Conservation (phyloP, 306 rosid species). For the Malus fusca region DNA sequence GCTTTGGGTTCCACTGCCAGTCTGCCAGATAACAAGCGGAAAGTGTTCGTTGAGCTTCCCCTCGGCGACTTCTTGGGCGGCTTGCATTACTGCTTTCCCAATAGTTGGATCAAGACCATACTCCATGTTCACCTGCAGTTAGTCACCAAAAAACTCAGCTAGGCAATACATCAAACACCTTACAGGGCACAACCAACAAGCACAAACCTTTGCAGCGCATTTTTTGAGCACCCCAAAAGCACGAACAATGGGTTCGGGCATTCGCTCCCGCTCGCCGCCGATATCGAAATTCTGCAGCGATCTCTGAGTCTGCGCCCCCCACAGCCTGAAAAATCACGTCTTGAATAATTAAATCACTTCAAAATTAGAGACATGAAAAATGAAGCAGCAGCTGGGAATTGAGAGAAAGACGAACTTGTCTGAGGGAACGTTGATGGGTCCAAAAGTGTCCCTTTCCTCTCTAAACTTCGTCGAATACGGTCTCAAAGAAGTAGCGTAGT, state of each 20-base stretch:
- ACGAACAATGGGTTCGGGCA: slow-evolving; percentile 93
- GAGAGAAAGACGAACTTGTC: slow-evolving; percentile 54
- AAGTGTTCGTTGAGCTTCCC: slow-evolving; percentile 91
- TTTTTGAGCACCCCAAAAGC: slow-evolving; percentile 86
- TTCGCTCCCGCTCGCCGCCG: slow-evolving; percentile 91
- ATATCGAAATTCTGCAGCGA: slow-evolving; percentile 92
- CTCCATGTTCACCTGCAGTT: slow-evolving; percentile 72
- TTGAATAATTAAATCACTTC: not conserved
- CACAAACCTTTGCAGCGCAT: slow-evolving; percentile 77
- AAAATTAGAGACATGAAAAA: not conserved
- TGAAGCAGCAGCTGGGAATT: not conserved
- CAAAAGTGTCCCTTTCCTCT: slow-evolving; percentile 90
- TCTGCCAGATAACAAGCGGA: slow-evolving; percentile 98
- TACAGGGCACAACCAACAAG: not conserved
- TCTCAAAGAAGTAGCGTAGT: slow-evolving; percentile 37
- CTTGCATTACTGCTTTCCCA: slow-evolving; percentile 85
- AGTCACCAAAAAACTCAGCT: not conserved
- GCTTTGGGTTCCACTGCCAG: slow-evolving; percentile 98
- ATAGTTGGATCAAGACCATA: slow-evolving; percentile 82
- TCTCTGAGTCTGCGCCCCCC: slow-evolving; percentile 99
- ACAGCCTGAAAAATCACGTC: slow-evolving; percentile 36
- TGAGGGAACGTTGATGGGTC: slow-evolving; percentile 88
- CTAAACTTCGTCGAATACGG: slow-evolving; percentile 62
- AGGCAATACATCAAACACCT: slow-evolving; percentile 1
- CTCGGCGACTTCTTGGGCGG: slow-evolving; percentile 96